Evolutionary conservation across 441 rosid species (phyloP), one percentile per base, ranked within the genome.

Genomic region (Manihot esculenta): DNA sequence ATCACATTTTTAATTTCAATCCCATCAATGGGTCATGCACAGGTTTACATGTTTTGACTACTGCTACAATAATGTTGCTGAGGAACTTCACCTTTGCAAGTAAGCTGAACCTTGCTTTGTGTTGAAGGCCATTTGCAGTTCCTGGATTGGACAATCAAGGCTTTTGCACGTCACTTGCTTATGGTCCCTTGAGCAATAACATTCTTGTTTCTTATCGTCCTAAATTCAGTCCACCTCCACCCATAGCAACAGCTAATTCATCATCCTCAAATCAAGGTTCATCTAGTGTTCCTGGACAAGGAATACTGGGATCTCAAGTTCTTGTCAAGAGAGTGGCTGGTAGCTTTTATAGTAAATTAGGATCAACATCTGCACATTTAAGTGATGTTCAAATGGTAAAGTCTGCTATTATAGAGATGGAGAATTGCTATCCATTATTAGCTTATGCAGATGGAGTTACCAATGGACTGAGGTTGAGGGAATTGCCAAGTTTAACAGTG

Each of bases 141-240:
- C 67, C 67, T 45, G 67, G 67, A 64, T 64, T 64, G 10, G 33
- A 64, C 48, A 47, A 64, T 64, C 67, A 64, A 26, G 67, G 54
- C 18, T 9, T 64, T 26, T 64, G 67, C 13, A 63, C 53, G 7
- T 63, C 67, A 45, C 67, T 63, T 21, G 67, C 54, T 64, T 64
- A 64, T 14, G 54, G 67, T 64, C 54, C 54, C 50, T 24, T 24
- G 14, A 64, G 54, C 26, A 38, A 64, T 64, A 54, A 64, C 54
- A 64, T 64, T 64, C 38, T 64, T 64, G 67, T 54, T 64, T 64
- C 67, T 14, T 64, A 64, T 64, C 21, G 48, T 64, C 54, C 67
- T 23, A 45, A 45, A 24, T 15, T 24, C 54, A 17, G 7, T n/a
- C n/a, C n/a, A n/a, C n/a, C n/a, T 8, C 15, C 48, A 64, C 45